Base-by-base conservation (phyloP, 768 basidiomycete genomes). In the Suillus occidentalis region DNA sequence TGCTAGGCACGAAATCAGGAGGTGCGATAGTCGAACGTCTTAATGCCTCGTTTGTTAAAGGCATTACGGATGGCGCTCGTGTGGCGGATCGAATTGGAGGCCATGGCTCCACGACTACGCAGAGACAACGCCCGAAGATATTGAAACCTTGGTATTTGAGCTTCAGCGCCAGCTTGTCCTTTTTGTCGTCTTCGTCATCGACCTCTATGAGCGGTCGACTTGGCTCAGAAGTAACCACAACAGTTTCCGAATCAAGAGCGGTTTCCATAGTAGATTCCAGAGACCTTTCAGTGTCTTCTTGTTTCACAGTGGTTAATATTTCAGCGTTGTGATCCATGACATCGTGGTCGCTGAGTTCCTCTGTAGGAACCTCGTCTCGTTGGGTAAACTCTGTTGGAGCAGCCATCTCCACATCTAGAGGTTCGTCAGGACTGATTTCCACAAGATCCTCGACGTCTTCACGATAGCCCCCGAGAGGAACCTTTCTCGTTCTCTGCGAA, bases 91-190 rank as follows among this genome's bases (percentile, higher is more conserved):
- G 83, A 43, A 87, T 72, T 16, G 84, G 77, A 5, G 90, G 89
- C 82, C 87, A 92, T 18, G 93, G 94, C 72, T 95, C 93, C 18
- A 94, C 87, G 28, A 95, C 89, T 42, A 95, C 83, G 71, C 90
- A 92, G 20, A 95, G 82, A 73, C 90, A 92, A 62, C 86, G 85
- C 0, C 87, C 89, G 64, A 85, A 84, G 57, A 93, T 87, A 61
- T 77, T 82, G 74, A 92, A 92, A 14, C 90, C 89, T 69, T 85
- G 83, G 68, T 91, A 94, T 62, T 75, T 83, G 42, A 94, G 82
- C 62, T 85, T 82, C 40, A 93, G 77, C 37, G 83, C 67, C 7
- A 90, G 88, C 70, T 93, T 91, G 14, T 89, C 90, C 69, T 94
- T 93, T 68, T 80, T 79, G 66, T 89, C 89, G 60, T 89, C 88